Evolutionary conservation across 805 yeast genomes (phyloP).

Genomic region (Hagleromyces aurorensis): DNA sequence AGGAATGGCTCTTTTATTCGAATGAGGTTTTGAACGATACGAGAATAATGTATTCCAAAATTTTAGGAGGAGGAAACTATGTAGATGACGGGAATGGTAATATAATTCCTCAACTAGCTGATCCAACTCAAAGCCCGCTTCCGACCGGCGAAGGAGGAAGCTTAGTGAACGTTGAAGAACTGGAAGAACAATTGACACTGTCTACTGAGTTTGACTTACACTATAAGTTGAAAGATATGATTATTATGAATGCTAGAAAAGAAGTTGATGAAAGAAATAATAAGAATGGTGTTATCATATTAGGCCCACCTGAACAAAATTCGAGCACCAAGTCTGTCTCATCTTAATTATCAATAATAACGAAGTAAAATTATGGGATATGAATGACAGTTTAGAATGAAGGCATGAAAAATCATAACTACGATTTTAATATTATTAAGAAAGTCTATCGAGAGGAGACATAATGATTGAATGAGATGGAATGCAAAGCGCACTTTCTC

Average conservation of each 20-base stretch:
- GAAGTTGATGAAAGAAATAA: conserved; percentile 24
- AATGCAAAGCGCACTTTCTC: too few relatives aligned
- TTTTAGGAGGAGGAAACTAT: conserved; percentile 31
- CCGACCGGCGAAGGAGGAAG: conserved; percentile 7
- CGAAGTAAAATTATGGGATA: neutral
- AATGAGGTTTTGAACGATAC: conserved; percentile 27
- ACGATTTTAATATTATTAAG: conserved; percentile 1
- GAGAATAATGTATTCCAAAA: conserved; percentile 31
- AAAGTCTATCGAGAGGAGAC: neutral
- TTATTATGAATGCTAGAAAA: conserved; percentile 20
- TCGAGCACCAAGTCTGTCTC: conserved; percentile 5
- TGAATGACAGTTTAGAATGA: neutral
- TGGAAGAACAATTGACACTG: conserved; percentile 13
- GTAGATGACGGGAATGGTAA: conserved; percentile 27
- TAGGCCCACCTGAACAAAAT: conserved; percentile 28
- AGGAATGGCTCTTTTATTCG: conserved; percentile 24
- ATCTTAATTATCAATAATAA: neutral
- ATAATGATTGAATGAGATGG: neutral
- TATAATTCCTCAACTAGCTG: conserved; percentile 21
- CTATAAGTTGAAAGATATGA: conserved; percentile 22
- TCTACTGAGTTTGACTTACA: conserved; percentile 18
- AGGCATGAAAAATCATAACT: conserved; percentile 1
- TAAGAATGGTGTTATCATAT: conserved; percentile 28
- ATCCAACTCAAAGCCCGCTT: conserved; percentile 1
- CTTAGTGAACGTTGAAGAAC: conserved; percentile 11